Conservation (phyloP, 345 rosid genomes). For the Microcos paniculata region DNA sequence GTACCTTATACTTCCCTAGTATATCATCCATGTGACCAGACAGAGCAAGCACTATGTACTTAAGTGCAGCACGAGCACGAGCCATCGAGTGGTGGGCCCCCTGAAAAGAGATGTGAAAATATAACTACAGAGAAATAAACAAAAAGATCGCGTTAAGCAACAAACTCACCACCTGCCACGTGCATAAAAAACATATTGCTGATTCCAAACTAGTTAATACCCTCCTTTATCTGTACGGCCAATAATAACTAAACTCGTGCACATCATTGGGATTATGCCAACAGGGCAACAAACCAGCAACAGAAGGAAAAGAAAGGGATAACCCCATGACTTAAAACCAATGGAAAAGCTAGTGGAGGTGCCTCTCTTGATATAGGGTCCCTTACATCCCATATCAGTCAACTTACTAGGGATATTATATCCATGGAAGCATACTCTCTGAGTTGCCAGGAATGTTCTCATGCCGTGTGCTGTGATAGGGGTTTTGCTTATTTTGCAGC, state of each 20-base stretch:
- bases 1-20: slow-evolving; percentile 76
- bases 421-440: neutral
- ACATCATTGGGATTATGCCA: neutral
- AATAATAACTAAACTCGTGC: neutral
- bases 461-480: neutral
- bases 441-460: neutral
- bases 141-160: neutral
- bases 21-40: slow-evolving; percentile 85
- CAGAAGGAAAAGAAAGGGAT: neutral
- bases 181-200: neutral
- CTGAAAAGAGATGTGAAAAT: slow-evolving; percentile 36
- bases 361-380: neutral
- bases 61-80: slow-evolving; percentile 74
- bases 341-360: neutral
- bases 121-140: slow-evolving; percentile 9
- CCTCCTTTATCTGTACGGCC: neutral
- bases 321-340: neutral
- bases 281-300: neutral
- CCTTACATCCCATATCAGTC: neutral
- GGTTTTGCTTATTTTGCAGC: neutral
- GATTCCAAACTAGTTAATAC: neutral
- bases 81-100: slow-evolving; percentile 44
- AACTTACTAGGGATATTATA: neutral
- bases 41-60: slow-evolving; percentile 69
- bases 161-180: neutral